These are phyloP conservation scores for Funneliformis mosseae DNA, from an alignment of 192 early-diverging fungal genomes.

Conservation along the genomic window DNA sequence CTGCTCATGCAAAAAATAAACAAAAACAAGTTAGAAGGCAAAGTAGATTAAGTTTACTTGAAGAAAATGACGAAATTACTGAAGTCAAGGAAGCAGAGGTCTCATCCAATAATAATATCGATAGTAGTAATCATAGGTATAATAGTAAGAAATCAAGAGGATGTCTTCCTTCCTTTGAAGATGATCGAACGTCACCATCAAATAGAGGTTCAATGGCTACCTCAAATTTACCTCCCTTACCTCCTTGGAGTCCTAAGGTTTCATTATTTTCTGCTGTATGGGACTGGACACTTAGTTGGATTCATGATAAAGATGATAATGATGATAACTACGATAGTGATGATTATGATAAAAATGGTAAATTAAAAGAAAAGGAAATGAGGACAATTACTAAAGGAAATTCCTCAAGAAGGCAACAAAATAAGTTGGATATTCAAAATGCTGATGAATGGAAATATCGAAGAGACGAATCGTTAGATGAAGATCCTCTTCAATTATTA, in stretches of 20 bases:
- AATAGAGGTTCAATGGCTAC: background rate
- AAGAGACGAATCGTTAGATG: background rate
- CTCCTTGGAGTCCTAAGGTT: conserved; percentile 9
- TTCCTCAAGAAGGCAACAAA: background rate
- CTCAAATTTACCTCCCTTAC: background rate
- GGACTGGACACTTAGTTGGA: conserved; percentile 29
- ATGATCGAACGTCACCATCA: background rate
- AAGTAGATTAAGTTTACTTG: background rate
- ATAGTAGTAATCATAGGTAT: background rate
- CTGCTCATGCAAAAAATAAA: background rate
- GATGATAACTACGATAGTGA: conserved; percentile 2
- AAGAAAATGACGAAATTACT: background rate
- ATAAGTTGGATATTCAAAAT: conserved; percentile 1
- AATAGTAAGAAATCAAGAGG: background rate
- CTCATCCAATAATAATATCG: background rate
- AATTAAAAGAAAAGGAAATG: background rate
- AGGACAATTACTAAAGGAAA: background rate
- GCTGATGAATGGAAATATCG: background rate
- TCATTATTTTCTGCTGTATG: conserved; percentile 21
- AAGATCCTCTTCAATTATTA: conserved; percentile 5
- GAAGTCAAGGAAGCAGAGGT: background rate
- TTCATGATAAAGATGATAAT: background rate
- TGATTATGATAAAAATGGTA: conserved; percentile 8
- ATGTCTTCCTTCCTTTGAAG: background rate
- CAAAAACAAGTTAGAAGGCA: background rate